Evolutionary conservation across 345 rosid species (phyloP), one percentile per base, ranked within the genome.

Genomic region (Rhizophora mangle): DNA sequence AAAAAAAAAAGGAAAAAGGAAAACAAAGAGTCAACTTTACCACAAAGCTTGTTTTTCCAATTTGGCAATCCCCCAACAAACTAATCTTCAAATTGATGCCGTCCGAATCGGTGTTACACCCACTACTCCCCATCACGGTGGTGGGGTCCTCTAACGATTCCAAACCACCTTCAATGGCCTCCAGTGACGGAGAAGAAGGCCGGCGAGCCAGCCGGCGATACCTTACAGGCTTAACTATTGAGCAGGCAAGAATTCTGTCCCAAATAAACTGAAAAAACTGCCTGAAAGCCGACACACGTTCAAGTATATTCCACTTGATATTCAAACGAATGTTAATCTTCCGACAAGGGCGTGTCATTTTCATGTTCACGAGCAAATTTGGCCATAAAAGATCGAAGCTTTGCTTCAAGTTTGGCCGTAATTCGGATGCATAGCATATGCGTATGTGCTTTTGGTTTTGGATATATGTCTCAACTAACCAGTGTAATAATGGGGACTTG

Each of bases 11-110:
- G 37, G 29, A 6, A 60, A 18, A 16, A 24, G 5, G 27, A 49
- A 34, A 56, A 27, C 8, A 10, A 2, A 39, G 24, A 2, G 43
- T 16, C 36, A 69, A 56, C 66, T 85, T 74, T 64, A 95, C 99
- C 83, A 90, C 81, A 74, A 95, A 95, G 83, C 87, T 88, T 18
- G 99, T 92, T 65, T 95, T 95, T 66, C 99, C 99, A 77, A 86
- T 88, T 71, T 83, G 96, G 76, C 92, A 90, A 76, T 95, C 99
- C 15, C 97, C 99, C 72, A 95, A 74, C 80, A 95, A 77, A 47
- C 96, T 91, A 72, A 95, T 89, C 91, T 95, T 95, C 80, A 95
- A 79, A 49, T 77, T 70, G 68, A 95, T 91, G 84, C 92, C 87
- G 84, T 95, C 93, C 10, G 89, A 80, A 82, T 87, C 96, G 47